Evolutionary conservation across 495 filamentous ascomycete genomes (phyloP), one percentile per base, ranked within the genome.

Genomic region (Jackrogersella multiformis): DNA sequence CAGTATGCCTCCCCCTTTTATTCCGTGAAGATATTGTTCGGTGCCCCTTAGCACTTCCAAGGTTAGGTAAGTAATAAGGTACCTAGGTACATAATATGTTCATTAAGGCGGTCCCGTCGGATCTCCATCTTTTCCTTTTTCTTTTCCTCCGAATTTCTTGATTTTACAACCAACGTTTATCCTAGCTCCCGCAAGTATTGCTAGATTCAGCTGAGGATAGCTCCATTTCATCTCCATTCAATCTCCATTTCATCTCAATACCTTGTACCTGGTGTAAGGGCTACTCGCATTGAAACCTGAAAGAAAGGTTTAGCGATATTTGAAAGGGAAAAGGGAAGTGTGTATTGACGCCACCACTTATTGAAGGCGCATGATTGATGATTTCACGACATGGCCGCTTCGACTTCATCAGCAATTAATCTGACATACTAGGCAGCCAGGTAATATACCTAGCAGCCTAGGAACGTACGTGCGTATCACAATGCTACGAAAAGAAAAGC

Each of bases 111-210:
- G n/a, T n/a, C n/a, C n/a, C n/a, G n/a, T n/a, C n/a, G n/a, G n/a
- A n/a, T n/a, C n/a, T n/a, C n/a, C n/a, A n/a, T 45, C 36, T 28
- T 30, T 28, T 24, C 21, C 23, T 35, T 23, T 51, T 67, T 34
- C 51, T 7, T 58, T 41, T 54, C 45, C 56, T n/a, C 51, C 48
- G 42, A 64, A 61, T 56, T 61, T 54, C 56, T 38, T 64, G 49
- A 51, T 56, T 53, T 69, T 32, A 15, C 18, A 13, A 54, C 26
- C 7, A 44, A 26, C 54, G 54, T 55, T 6, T 64, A 63, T 44
- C 45, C 53, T 42, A 42, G 54, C 53, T 34, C 6, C 58, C 53
- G 59, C 58, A 2, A 6, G 21, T 30, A 36, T 53, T 49, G 13
- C 61, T 61, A 28, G 32, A 56, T 61, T 56, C 16, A 64, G 42